Conservation (phyloP, 192 early-diverging fungal genomes). For the Geranomyces michiganensis region DNA sequence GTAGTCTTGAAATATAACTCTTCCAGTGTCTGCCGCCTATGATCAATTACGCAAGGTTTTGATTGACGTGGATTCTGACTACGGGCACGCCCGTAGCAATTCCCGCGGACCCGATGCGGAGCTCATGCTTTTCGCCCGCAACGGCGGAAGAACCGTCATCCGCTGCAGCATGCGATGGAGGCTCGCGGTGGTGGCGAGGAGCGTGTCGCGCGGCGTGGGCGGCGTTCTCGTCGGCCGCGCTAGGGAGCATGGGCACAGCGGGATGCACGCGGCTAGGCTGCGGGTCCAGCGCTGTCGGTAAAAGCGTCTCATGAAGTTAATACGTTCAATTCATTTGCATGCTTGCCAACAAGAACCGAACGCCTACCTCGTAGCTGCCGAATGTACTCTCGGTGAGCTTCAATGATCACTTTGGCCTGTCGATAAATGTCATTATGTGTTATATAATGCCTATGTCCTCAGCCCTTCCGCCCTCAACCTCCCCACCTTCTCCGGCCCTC, state of each 20-base stretch:
- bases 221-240: not conserved
- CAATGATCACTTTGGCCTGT: constrained; percentile 37
- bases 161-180: not conserved
- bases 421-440: not conserved
- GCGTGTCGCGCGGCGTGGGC: not conserved
- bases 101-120: constrained; percentile 7
- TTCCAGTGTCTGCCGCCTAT: too few relatives aligned
- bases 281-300: not conserved
- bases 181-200: not conserved
- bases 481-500: constrained; percentile 38
- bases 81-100: not conserved
- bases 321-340: not conserved
- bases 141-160: not conserved
- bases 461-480: not conserved
- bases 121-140: not conserved
- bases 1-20: too few relatives aligned
- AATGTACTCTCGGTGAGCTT: constrained; percentile 40
- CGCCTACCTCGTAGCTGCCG: constrained; percentile 28
- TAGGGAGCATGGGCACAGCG: not conserved
- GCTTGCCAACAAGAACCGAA: not conserved
- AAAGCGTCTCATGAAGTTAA: not conserved
- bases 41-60: not conserved
- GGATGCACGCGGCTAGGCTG: not conserved
- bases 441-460: not conserved
- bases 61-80: constrained; percentile 17